Conservation (phyloP, 345 rosid genomes). For the Geranium rotundifolium region DNA sequence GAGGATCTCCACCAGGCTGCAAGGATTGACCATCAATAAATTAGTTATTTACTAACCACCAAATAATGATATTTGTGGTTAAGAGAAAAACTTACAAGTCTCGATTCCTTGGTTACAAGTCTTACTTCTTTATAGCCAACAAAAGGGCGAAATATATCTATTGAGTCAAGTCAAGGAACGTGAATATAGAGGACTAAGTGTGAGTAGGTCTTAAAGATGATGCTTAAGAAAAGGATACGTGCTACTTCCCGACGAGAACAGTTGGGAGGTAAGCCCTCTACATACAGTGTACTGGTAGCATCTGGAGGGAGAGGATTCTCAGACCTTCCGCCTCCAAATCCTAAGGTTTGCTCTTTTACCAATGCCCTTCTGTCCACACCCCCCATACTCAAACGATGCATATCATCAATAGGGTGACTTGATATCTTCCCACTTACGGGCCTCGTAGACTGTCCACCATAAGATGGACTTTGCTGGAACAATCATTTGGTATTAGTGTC, state of each 20-base stretch:
- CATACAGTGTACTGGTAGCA: slow-evolving; percentile 47
- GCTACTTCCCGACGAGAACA: slow-evolving; percentile 47
- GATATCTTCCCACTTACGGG: slow-evolving; percentile 25
- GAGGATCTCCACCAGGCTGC: slow-evolving; percentile 56
- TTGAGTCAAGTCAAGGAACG: slow-evolving; percentile 29
- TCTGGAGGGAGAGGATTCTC: slow-evolving; percentile 53
- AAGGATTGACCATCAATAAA: background rate
- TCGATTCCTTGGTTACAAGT: slow-evolving; percentile 55
- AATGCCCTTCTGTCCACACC: slow-evolving; percentile 26
- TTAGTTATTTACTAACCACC: background rate
- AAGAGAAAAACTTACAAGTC: slow-evolving; percentile 29
- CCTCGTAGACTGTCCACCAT: slow-evolving; percentile 36
- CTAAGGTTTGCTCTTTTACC: slow-evolving; percentile 30
- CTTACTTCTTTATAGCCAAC: slow-evolving; percentile 69
- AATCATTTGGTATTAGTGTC: background rate
- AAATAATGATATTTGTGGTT: background rate
- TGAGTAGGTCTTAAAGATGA: slow-evolving; percentile 2
- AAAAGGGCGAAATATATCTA: slow-evolving; percentile 66
- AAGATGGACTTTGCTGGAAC: slow-evolving; percentile 40
- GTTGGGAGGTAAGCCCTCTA: slow-evolving; percentile 53
- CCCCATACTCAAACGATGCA: slow-evolving; percentile 22
- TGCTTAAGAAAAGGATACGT: slow-evolving; percentile 38
- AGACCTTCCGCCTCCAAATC: slow-evolving; percentile 33
- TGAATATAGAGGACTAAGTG: slow-evolving; percentile 1
- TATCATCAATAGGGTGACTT: slow-evolving; percentile 31